Percentiles rank a stretch among this genome's conserved stretches.
These are phyloP conservation scores for Aspergillus sp. DNA, from an alignment of 2,329 filamentous ascomycete species.

Conservation along the genomic window DNA sequence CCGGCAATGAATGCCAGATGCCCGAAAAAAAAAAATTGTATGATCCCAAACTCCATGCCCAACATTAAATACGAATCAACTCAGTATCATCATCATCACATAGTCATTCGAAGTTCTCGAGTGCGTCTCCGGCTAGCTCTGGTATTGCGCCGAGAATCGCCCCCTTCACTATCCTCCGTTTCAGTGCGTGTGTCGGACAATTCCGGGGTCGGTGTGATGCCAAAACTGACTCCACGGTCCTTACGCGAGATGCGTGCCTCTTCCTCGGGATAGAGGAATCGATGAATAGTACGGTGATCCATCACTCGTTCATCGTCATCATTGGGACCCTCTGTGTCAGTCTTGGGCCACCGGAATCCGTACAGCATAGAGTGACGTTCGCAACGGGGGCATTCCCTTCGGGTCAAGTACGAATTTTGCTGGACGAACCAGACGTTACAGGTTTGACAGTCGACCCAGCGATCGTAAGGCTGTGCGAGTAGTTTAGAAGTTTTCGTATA, in stretches of 20 bases:
- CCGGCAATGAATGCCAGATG: not conserved
- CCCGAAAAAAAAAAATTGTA: not conserved
- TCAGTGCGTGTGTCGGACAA: slow-evolving; percentile 34
- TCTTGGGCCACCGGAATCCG: slow-evolving; percentile 94
- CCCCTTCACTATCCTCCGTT: slow-evolving; percentile 31
- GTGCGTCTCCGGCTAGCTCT: slow-evolving; percentile 29
- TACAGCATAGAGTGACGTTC: slow-evolving; percentile 95
- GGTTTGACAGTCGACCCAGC: slow-evolving; percentile 84
- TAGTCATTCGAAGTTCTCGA: slow-evolving; percentile 30
- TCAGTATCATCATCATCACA: slow-evolving; percentile 19
- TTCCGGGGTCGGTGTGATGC: slow-evolving; percentile 33
- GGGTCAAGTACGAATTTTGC: slow-evolving; percentile 79
- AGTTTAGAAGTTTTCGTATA: slow-evolving; percentile 77
- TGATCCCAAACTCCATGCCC: slow-evolving; percentile 2
- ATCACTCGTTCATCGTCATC: slow-evolving; percentile 68
- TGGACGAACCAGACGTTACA: slow-evolving; percentile 83
- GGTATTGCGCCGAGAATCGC: slow-evolving; percentile 30
- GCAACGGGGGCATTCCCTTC: slow-evolving; percentile 81
- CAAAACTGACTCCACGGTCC: slow-evolving; percentile 32
- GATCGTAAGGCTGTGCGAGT: slow-evolving; percentile 68
- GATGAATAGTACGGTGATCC: slow-evolving; percentile 82
- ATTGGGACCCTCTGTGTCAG: slow-evolving; percentile 67
- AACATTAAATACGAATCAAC: slow-evolving; percentile 2
- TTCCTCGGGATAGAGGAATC: slow-evolving; percentile 70
- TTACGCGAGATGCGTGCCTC: slow-evolving; percentile 47